Evolutionary conservation across 2,329 filamentous ascomycete genomes (phyloP).

Genomic region (Cladosporium sp.): DNA sequence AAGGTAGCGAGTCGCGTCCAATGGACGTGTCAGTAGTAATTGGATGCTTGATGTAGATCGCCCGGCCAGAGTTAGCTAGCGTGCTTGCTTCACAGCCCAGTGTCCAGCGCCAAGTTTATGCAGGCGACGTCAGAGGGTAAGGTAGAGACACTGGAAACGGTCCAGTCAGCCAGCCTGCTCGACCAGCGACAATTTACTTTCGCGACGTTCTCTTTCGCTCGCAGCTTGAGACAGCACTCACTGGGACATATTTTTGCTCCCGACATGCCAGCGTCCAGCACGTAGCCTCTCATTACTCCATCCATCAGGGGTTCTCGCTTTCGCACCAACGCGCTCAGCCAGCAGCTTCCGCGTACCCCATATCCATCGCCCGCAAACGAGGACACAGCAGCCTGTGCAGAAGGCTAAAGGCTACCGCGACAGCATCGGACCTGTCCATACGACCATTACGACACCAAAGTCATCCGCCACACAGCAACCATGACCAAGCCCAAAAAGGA

Average conservation of each 20-base stretch:
- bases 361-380: background rate
- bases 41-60: background rate
- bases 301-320: background rate
- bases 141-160: background rate
- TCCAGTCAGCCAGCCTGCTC: too few species aligned
- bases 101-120: background rate
- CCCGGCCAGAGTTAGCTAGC: background rate
- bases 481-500: slow-evolving; percentile 55
- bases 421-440: background rate
- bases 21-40: background rate
- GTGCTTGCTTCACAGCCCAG: background rate
- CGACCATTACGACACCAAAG: background rate
- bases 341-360: slow-evolving; percentile 10
- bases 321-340: slow-evolving; percentile 6
- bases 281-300: background rate
- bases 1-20: background rate
- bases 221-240: background rate
- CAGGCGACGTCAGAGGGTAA: background rate
- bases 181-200: too few species aligned
- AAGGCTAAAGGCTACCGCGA: background rate
- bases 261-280: background rate
- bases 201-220: too few species aligned
- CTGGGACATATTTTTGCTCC: background rate
- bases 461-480: background rate
- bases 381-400: background rate